These are phyloP conservation scores for Aquilaria sinensis DNA, from an alignment of 345 rosid genomes.

Conservation along the genomic window DNA sequence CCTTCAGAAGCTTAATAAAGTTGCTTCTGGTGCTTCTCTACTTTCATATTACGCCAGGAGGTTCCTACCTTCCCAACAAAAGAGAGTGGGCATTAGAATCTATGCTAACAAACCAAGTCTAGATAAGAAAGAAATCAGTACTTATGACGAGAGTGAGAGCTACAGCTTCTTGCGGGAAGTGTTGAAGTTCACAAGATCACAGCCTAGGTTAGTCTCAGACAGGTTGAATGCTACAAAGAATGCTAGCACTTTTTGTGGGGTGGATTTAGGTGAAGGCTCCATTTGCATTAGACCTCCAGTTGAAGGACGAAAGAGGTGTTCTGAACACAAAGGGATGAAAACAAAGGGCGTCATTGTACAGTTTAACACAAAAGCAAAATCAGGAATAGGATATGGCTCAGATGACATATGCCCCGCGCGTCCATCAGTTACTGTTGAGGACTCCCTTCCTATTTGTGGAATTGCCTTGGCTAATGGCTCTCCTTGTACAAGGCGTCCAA, in stretches of 20 bases:
- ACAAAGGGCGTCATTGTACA: conserved; percentile 6
- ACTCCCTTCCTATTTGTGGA: conserved; percentile 37
- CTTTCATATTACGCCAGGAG: conserved; percentile 26
- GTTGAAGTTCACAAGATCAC: conserved; percentile 44
- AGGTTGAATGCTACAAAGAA: not conserved
- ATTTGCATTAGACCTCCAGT: conserved; percentile 7
- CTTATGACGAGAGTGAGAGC: conserved; percentile 26
- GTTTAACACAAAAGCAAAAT: conserved; percentile 1
- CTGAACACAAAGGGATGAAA: conserved; percentile 16
- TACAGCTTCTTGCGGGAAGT: conserved; percentile 27
- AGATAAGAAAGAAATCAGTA: conserved; percentile 17
- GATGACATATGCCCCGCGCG: not conserved
- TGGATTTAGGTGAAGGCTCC: conserved; percentile 11
- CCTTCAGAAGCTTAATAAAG: conserved; percentile 40
- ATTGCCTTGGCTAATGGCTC: conserved; percentile 39
- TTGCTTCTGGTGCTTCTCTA: conserved; percentile 21
- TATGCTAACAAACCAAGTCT: conserved; percentile 32
- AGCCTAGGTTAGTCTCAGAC: conserved; percentile 43
- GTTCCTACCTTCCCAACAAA: conserved; percentile 30
- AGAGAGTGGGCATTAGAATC: conserved; percentile 57
- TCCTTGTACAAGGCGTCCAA: conserved; percentile 38
- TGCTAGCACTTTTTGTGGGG: conserved; percentile 19
- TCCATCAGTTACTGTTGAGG: conserved; percentile 11
- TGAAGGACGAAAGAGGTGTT: conserved; percentile 14
- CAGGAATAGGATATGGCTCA: not conserved